A percentile compares a stretch with the other conserved stretches of the same genome.
Evolutionary conservation across 371 early-diverging fungal species (phyloP).

Genomic region (Mucor irregularis): DNA sequence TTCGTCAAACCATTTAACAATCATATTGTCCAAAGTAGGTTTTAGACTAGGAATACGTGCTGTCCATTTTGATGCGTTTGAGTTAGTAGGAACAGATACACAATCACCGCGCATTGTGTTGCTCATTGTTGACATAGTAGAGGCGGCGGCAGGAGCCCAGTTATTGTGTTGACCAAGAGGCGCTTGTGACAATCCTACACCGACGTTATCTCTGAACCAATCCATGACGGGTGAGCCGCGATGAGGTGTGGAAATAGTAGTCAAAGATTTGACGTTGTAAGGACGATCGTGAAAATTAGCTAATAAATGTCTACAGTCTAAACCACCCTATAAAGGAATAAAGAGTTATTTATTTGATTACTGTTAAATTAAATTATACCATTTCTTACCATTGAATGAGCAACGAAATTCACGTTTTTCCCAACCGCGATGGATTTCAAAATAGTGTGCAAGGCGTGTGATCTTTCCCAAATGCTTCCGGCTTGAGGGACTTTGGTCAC

Average conservation of each 20-base stretch:
- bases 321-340: conserved; percentile 66
- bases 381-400: conserved; percentile 82
- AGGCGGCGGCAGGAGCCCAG: not conserved
- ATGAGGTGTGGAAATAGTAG: conserved; percentile 93
- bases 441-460: conserved; percentile 71
- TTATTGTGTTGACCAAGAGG: not conserved
- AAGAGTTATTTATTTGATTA: too few relatives aligned
- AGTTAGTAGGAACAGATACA: not conserved
- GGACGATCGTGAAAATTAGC: conserved; percentile 66
- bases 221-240: conserved; percentile 91
- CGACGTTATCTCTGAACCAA: conserved; percentile 81
- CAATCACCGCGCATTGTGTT: not conserved
- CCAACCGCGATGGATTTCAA: conserved; percentile 56
- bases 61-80: not conserved
- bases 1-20: conserved; percentile 58
- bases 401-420: conserved; percentile 78
- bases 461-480: conserved; percentile 79
- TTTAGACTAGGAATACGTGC: conserved; percentile 1
- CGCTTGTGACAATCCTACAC: conserved; percentile 39
- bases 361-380: too few relatives aligned
- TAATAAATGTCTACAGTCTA: conserved; percentile 86
- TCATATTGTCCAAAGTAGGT: conserved; percentile 4
- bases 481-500: conserved; percentile 81
- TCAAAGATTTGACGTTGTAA: conserved; percentile 73
- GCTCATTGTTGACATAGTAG: not conserved